Percentiles rank a stretch among this genome's conserved stretches.
phyloP scores from a whole-genome alignment of 352 stramenopile species.

The Labyrinthula sp. region DNA sequence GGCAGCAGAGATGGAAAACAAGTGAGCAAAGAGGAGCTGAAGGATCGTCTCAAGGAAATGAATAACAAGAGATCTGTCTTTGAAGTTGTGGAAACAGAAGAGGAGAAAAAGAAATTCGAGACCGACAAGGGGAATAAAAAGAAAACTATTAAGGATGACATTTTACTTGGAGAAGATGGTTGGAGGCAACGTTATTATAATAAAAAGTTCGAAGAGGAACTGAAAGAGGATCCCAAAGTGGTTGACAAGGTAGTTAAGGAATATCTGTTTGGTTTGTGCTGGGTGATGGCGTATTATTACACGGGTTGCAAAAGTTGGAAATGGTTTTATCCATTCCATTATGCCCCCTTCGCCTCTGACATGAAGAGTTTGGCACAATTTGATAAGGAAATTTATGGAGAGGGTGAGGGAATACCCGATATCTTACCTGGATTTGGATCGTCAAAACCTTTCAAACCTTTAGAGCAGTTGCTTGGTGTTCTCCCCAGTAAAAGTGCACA shows the following conservation, averaged over 20 bases:
- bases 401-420: conserved; percentile 43
- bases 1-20: conserved; percentile 5
- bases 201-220: conserved; percentile 19
- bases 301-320: conserved; percentile 78
- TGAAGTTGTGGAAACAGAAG: not conserved
- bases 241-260: conserved; percentile 23
- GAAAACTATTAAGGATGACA: conserved; percentile 28
- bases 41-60: not conserved
- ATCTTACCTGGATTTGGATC: no score
- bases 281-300: conserved; percentile 99
- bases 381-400: conserved; percentile 19
- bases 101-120: conserved; percentile 11
- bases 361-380: conserved; percentile 58
- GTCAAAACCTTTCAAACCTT: conserved; percentile 69
- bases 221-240: conserved; percentile 9
- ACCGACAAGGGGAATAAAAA: not conserved
- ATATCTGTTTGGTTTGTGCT: conserved; percentile 93
- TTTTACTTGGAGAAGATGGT: conserved; percentile 73
- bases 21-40: conserved; percentile 2
- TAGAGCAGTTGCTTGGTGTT: conserved; percentile 93
- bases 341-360: conserved; percentile 92
- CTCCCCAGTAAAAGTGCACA: conserved; percentile 76
- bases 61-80: not conserved
- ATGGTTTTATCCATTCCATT: conserved; percentile 98
- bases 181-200: conserved; percentile 81